Percentiles rank a stretch among this genome's conserved stretches.
Evolutionary conservation across 352 stramenopile genomes (phyloP).

Genomic region (Phytophthora macrochlamydospora): DNA sequence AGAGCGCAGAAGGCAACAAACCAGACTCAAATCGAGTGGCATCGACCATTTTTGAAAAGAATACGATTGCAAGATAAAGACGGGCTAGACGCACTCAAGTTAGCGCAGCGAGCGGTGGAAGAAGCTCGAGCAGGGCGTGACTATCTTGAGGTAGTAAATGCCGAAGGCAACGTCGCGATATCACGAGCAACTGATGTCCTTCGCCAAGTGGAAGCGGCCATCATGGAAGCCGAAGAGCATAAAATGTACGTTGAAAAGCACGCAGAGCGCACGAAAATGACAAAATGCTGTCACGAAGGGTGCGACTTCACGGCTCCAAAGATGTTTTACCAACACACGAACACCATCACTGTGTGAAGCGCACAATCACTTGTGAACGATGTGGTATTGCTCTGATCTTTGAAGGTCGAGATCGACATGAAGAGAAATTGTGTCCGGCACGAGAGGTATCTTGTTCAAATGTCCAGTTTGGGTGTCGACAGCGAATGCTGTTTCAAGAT

Average conservation of each 20-base stretch:
- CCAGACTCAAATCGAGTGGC: constrained; percentile 51
- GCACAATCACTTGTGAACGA: constrained; percentile 56
- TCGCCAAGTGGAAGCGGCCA: constrained; percentile 37
- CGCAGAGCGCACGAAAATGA: constrained; percentile 44
- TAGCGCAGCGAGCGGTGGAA: constrained; percentile 27
- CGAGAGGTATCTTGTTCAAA: constrained; percentile 59
- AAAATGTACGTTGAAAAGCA: constrained; percentile 56
- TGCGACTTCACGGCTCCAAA: constrained; percentile 55
- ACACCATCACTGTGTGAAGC: constrained; percentile 57
- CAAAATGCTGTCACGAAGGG: constrained; percentile 43
- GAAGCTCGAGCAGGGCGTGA: constrained; percentile 17
- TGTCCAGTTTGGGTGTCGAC: constrained; percentile 55
- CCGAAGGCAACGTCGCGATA: constrained; percentile 19
- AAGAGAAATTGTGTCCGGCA: constrained; percentile 34
- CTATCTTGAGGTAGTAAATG: constrained; percentile 31
- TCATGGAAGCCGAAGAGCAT: constrained; percentile 52
- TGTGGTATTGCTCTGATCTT: constrained; percentile 45
- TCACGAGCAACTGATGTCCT: constrained; percentile 33
- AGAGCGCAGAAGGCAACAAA: constrained; percentile 7
- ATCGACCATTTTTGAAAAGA: constrained; percentile 52
- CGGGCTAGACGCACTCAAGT: constrained; percentile 39
- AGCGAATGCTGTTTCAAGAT: constrained; percentile 42
- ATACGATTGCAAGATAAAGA: constrained; percentile 38
- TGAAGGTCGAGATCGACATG: constrained; percentile 40
- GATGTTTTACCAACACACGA: constrained; percentile 69